Evolutionary conservation across 2,329 filamentous ascomycete genomes (phyloP).

Genomic region (Penicillium verrucosum): DNA sequence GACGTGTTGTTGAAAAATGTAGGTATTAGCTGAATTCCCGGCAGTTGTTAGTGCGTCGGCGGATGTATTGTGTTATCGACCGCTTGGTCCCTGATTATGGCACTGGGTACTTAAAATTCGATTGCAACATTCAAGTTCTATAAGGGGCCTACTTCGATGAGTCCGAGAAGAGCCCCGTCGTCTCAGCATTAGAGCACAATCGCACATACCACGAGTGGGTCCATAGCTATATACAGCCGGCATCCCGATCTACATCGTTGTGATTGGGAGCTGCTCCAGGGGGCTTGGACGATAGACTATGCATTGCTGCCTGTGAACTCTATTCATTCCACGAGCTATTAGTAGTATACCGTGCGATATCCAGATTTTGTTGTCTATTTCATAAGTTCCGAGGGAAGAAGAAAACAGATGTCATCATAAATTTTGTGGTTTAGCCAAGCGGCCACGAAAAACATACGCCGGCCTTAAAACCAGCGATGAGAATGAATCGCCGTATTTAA

Average conservation of each 20-base stretch:
- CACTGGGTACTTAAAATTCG: neutral
- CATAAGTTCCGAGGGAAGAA: neutral
- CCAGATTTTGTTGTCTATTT: neutral
- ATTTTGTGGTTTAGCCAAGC: neutral
- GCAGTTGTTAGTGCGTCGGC: neutral
- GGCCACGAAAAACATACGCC: constrained; percentile 16
- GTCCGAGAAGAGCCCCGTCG: neutral
- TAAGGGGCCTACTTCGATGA: neutral
- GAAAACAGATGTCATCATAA: neutral
- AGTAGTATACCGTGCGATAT: too few species aligned
- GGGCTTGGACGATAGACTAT: neutral
- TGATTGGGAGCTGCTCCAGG: neutral
- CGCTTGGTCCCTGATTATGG: neutral
- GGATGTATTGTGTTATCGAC: neutral
- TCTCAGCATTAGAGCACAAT: neutral
- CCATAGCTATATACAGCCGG: neutral
- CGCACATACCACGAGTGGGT: neutral
- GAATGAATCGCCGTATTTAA: constrained; percentile 23
- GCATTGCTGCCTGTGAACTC: neutral
- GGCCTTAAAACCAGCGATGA: constrained; percentile 18
- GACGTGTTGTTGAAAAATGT: neutral
- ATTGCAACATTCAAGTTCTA: neutral
- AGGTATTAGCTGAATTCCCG: neutral
- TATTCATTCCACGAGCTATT: neutral
- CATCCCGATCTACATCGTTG: neutral